Evolutionary conservation across 2,329 filamentous ascomycete species (phyloP).

Genomic region (Pyricularia pennisetigena): DNA sequence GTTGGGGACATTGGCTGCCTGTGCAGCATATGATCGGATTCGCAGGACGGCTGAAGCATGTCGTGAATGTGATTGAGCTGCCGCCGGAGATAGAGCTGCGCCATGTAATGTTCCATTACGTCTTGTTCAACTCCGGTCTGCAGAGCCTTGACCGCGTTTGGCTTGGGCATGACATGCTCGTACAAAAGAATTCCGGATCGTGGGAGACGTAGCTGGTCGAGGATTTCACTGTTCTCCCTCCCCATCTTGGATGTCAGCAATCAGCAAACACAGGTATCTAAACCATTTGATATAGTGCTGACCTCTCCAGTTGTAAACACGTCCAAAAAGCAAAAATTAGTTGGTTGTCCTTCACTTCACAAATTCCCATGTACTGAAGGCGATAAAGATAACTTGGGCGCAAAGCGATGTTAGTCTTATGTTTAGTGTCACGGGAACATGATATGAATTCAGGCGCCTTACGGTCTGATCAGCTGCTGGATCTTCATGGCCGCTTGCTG

Average conservation of each 20-base stretch:
- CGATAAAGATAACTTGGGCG: not conserved
- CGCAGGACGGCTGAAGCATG: constrained; percentile 30
- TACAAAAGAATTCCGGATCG: constrained; percentile 52
- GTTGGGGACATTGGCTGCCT: not conserved
- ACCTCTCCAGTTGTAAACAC: constrained; percentile 74
- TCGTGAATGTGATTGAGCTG: constrained; percentile 54
- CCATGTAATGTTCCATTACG: constrained; percentile 50
- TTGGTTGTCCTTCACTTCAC: constrained; percentile 41
- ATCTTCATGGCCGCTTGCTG: constrained; percentile 45
- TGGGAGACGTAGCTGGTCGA: constrained; percentile 70
- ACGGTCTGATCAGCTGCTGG: constrained; percentile 69
- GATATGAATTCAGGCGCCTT: constrained; percentile 23
- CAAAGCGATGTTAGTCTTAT: not conserved
- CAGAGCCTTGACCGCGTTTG: constrained; percentile 39
- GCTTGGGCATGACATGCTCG: constrained; percentile 57
- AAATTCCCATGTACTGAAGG: not conserved
- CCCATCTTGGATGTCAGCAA: not conserved
- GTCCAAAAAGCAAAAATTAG: constrained; percentile 82
- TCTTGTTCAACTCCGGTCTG: constrained; percentile 32
- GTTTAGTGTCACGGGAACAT: not conserved
- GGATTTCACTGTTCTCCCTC: constrained; percentile 57
- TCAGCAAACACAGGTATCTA: not conserved
- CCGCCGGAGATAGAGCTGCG: constrained; percentile 55
- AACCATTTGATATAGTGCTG: not conserved
- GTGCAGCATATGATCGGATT: not conserved